Conservation (phyloP, 176 grass and related monocot genomes). For the Avena eriantha region DNA sequence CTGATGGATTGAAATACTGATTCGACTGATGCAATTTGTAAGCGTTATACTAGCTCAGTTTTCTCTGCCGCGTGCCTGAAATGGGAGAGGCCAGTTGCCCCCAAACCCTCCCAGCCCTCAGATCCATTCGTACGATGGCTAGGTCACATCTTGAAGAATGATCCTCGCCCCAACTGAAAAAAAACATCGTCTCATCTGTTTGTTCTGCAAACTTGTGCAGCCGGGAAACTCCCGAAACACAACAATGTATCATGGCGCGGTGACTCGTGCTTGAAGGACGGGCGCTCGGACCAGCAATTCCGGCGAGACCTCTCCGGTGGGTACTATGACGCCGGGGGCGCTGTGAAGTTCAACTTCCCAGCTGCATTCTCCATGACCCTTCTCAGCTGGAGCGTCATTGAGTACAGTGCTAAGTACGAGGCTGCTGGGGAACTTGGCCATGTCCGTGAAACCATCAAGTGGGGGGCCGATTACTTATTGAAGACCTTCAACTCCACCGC, state of each 20-base stretch:
- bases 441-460: conserved; percentile 84
- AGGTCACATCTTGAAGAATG: not conserved
- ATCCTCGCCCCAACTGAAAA: not conserved
- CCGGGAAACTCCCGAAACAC: conserved; percentile 82
- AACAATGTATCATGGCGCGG: conserved; percentile 85
- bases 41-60: not conserved
- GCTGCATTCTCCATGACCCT: conserved; percentile 88
- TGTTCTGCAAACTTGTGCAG: conserved; percentile 49
- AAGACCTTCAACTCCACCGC: conserved; percentile 94
- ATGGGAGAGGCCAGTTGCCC: not conserved
- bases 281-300: conserved; percentile 62
- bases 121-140: conserved; percentile 25
- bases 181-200: not conserved
- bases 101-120: not conserved
- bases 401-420: conserved; percentile 89
- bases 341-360: conserved; percentile 90
- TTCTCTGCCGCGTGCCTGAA: not conserved
- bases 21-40: not conserved
- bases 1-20: not conserved
- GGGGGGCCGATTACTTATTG: conserved; percentile 85
- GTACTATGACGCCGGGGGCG: conserved; percentile 78
- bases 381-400: conserved; percentile 94
- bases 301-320: conserved; percentile 70
- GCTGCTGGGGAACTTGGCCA: conserved; percentile 81
- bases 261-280: conserved; percentile 87